Evolutionary conservation across 1,139 yeast genomes (phyloP).

Genomic region (Yamadazyma dendronema): DNA sequence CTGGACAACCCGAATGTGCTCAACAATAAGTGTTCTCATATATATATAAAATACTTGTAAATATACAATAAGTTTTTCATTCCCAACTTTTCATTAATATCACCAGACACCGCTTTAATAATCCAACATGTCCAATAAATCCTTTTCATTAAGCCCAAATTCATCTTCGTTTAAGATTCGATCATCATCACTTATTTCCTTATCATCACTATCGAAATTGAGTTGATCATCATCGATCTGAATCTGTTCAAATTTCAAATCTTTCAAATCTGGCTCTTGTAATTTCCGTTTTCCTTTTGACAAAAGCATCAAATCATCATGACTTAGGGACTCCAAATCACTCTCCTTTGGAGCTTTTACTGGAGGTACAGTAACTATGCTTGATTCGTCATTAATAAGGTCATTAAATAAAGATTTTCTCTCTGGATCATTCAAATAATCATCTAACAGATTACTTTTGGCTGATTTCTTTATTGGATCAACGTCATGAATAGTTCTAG

Average conservation of each 20-base stretch:
- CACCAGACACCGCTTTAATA: constrained; percentile 15
- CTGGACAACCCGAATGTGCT: constrained; percentile 39
- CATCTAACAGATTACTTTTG: constrained; percentile 8
- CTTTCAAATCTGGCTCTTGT: constrained; percentile 1
- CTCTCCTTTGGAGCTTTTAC: not conserved
- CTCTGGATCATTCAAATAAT: constrained; percentile 10
- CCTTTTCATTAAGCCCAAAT: constrained; percentile 35
- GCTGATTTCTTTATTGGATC: constrained; percentile 36
- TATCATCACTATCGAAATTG: constrained; percentile 2
- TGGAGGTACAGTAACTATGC: constrained; percentile 31
- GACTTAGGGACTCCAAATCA: constrained; percentile 3
- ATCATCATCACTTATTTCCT: constrained; percentile 5
- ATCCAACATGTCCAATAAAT: constrained; percentile 39
- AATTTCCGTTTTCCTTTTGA: constrained; percentile 1
- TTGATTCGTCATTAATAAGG: constrained; percentile 30
- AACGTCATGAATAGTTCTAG: constrained; percentile 20
- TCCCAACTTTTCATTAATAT: not conserved
- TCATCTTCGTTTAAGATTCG: too few relatives aligned
- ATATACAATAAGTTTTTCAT: not conserved
- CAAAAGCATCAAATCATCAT: constrained; percentile 10
- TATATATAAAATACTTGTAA: constrained; percentile 1
- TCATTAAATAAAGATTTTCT: constrained; percentile 17
- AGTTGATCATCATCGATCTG: constrained; percentile 11
- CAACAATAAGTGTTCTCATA: constrained; percentile 10
- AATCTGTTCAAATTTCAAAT: constrained; percentile 7